phyloP scores from a whole-genome alignment of 768 basidiomycete genomes.

The Pisolithus tinctorius region DNA sequence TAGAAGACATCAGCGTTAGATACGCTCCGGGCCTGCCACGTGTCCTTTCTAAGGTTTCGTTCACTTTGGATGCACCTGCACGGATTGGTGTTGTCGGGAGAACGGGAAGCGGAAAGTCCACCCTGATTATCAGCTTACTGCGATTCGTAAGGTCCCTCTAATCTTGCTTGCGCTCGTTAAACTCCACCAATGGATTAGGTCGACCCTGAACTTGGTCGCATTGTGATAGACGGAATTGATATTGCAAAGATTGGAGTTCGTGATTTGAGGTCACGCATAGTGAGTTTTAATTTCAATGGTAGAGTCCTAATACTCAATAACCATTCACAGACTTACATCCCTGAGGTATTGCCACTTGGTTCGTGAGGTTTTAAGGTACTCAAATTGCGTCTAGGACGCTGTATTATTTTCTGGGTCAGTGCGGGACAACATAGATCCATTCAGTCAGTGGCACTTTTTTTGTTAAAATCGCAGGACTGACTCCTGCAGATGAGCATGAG shows the following conservation, averaged over 20 bases:
- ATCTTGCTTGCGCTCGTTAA: background rate
- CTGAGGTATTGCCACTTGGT: slow-evolving; percentile 31
- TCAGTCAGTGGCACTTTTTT: slow-evolving; percentile 20
- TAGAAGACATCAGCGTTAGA: slow-evolving; percentile 72
- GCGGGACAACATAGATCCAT: slow-evolving; percentile 70
- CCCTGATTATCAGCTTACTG: slow-evolving; percentile 79
- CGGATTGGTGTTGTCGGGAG: slow-evolving; percentile 76
- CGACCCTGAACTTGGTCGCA: slow-evolving; percentile 69
- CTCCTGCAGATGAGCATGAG: slow-evolving; percentile 54
- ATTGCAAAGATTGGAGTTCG: slow-evolving; percentile 80
- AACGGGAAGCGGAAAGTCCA: slow-evolving; percentile 79
- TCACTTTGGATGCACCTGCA: slow-evolving; percentile 63
- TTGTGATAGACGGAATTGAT: slow-evolving; percentile 84
- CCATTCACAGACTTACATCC: slow-evolving; percentile 63
- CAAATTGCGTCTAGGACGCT: slow-evolving; percentile 39
- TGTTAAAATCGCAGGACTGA: background rate
- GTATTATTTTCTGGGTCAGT: slow-evolving; percentile 77
- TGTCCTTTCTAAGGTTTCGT: slow-evolving; percentile 71
- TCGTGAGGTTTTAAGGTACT: background rate
- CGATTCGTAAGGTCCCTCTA: slow-evolving; percentile 53
- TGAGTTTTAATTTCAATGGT: slow-evolving; percentile 27
- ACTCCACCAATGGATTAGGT: slow-evolving; percentile 32
- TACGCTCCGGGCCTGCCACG: slow-evolving; percentile 82
- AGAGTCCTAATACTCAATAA: slow-evolving; percentile 4
- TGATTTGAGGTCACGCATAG: slow-evolving; percentile 71